Conservation (phyloP, 2,329 filamentous ascomycete species). For the Cadophora malorum region DNA sequence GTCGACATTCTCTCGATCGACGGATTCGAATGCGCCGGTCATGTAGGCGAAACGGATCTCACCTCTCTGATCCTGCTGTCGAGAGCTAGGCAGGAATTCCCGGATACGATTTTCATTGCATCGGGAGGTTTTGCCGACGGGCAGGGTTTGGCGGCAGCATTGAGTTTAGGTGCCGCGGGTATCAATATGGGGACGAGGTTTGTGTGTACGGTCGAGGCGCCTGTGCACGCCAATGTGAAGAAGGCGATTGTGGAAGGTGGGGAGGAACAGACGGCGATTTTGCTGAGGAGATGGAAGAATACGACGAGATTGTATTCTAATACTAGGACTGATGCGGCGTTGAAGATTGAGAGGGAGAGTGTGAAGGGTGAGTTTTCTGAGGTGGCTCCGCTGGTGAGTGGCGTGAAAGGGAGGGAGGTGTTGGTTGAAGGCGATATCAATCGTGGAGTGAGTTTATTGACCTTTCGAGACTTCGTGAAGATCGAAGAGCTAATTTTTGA, state of each 20-base stretch:
- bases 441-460: conserved; percentile 71
- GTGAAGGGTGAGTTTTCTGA: conserved; percentile 87
- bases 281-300: conserved; percentile 91
- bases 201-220: conserved; percentile 60
- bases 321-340: conserved; percentile 80
- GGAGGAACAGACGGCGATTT: conserved; percentile 86
- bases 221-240: conserved; percentile 94
- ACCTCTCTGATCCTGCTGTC: too few species aligned
- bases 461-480: background rate
- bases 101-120: too few species aligned
- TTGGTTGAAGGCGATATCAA: conserved; percentile 94
- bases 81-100: too few species aligned
- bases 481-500: background rate
- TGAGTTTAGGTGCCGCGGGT: too few species aligned
- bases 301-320: conserved; percentile 89
- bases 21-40: too few species aligned
- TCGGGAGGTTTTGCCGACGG: too few species aligned
- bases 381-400: conserved; percentile 87
- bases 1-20: too few species aligned
- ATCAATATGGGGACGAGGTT: too few species aligned
- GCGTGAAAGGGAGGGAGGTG: conserved; percentile 88
- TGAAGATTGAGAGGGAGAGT: conserved; percentile 84
- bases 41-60: too few species aligned
- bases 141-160: too few species aligned
- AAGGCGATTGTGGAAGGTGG: conserved; percentile 85